Evolutionary conservation across 2,329 filamentous ascomycete species (phyloP).

Genomic region (Periconia sp.): DNA sequence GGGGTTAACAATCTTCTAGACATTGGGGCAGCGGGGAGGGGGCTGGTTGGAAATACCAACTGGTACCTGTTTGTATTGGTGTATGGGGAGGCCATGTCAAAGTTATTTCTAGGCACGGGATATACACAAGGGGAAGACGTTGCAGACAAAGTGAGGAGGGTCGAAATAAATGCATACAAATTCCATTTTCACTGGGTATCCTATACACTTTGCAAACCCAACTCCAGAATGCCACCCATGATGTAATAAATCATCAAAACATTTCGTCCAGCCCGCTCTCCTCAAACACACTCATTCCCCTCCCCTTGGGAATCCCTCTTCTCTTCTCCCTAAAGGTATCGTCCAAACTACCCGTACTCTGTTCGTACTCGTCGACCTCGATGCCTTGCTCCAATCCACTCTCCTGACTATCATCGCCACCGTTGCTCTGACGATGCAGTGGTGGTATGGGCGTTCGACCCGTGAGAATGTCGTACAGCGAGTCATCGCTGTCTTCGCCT

Average conservation of each 20-base stretch:
- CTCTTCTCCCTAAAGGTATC: constrained; percentile 53
- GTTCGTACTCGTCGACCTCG: constrained; percentile 29
- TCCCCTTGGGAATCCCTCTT: constrained; percentile 7
- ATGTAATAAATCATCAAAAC: constrained; percentile 26
- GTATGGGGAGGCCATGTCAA: no score
- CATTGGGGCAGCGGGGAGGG: no score
- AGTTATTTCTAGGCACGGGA: no score
- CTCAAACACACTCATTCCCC: constrained; percentile 28
- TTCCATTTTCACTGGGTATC: no score
- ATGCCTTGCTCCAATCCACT: constrained; percentile 30
- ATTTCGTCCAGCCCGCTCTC: constrained; percentile 45
- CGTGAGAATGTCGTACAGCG: constrained; percentile 55
- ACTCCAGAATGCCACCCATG: constrained; percentile 2
- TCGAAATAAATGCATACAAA: no score
- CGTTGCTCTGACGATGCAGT: constrained; percentile 19
- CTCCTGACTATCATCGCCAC: constrained; percentile 8
- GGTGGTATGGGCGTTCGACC: constrained; percentile 51
- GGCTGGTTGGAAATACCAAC: no score
- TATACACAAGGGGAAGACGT: no score
- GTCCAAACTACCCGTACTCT: constrained; percentile 41
- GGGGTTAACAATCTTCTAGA: no score
- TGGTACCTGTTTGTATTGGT: no score
- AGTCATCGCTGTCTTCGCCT: constrained; percentile 53
- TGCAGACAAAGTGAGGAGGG: no score
- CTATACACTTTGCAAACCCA: background rate